Evolutionary conservation across 1,284 basidiomycete genomes (phyloP).

Genomic region (Rhodotorula sp.): DNA sequence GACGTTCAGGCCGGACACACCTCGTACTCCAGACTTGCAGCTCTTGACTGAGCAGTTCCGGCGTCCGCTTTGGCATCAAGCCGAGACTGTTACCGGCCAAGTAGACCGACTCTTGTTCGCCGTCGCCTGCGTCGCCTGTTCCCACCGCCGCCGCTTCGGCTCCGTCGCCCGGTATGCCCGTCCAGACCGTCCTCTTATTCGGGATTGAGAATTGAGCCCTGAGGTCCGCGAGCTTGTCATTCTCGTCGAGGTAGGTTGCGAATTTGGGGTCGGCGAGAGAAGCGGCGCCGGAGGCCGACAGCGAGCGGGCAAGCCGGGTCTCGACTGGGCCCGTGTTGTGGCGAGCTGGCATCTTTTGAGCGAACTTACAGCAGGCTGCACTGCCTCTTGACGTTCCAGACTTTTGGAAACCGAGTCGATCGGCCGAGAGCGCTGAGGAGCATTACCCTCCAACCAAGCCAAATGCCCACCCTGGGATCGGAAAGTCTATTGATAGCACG

Average conservation of each 20-base stretch:
- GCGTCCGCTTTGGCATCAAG: constrained; percentile 70
- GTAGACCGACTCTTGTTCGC: constrained; percentile 66
- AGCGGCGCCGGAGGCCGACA: constrained; percentile 30
- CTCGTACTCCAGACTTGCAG: constrained; percentile 78
- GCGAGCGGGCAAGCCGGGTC: constrained; percentile 10
- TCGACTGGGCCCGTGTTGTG: background rate
- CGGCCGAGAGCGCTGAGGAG: background rate
- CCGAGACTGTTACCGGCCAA: constrained; percentile 97
- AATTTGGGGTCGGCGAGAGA: constrained; percentile 29
- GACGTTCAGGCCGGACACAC: constrained; percentile 53
- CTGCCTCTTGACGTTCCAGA: background rate
- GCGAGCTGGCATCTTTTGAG: background rate
- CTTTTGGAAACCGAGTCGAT: background rate
- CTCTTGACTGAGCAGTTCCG: constrained; percentile 75
- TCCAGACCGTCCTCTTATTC: constrained; percentile 15
- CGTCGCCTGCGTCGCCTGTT: background rate
- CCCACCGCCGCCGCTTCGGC: background rate
- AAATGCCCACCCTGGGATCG: too few relatives aligned
- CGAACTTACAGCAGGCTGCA: background rate
- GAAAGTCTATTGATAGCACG: too few relatives aligned
- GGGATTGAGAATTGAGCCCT: constrained; percentile 32
- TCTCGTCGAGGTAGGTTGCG: constrained; percentile 32
- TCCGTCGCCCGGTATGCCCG: constrained; percentile 1
- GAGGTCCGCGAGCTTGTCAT: constrained; percentile 21
- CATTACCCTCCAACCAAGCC: too few relatives aligned